Evolutionary conservation across 768 basidiomycete genomes (phyloP), one percentile per base, ranked within the genome.

Genomic region (Pisolithus sp.): DNA sequence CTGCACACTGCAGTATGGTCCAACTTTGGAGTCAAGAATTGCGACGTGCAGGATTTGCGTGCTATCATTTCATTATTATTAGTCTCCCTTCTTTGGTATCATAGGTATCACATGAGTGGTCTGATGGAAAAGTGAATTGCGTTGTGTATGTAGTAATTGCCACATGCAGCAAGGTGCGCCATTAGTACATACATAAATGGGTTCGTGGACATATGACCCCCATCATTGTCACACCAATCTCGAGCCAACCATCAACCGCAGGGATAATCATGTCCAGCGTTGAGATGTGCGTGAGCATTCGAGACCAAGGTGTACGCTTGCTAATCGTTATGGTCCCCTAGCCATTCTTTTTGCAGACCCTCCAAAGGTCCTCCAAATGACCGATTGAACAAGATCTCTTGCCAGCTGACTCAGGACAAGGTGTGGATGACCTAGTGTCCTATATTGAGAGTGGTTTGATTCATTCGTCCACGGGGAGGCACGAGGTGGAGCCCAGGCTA

Each of bases 401-500:
- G 76, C 53, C 79, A 81, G 55, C 59, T 92, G 46, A 92, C 89
- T 1, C 85, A 91, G 68, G 75, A 83, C 63, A 91, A 91, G 76
- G 87, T 83, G 28, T 48, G 65, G 13, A n/a, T 20, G 53, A 46
- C 21, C 36, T 47, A 13, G 48, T 42, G 13, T 9, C 20, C 47
- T 17, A 37, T 4, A 12, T 15, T 28, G 18, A 23, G 39, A 15
- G 17, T 51, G 17, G 21, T 39, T 50, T 24, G 21, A 13, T 50
- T 56, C 12, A 54, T 44, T 48, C 41, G 26, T 36, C 13, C 20
- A 47, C 45, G 5, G 30, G 44, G 41, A 83, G 82, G 67, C 72
- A 52, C 81, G 76, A 48, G 89, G 89, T 55, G 85, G 81, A 36
- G 88, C 89, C 8, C 88, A 92, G 68, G 89, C 89, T 34, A 92